Percentiles rank a stretch among this genome's conserved stretches.
Evolutionary conservation across 768 basidiomycete species (phyloP).

Genomic region (Termitomyces sp.): DNA sequence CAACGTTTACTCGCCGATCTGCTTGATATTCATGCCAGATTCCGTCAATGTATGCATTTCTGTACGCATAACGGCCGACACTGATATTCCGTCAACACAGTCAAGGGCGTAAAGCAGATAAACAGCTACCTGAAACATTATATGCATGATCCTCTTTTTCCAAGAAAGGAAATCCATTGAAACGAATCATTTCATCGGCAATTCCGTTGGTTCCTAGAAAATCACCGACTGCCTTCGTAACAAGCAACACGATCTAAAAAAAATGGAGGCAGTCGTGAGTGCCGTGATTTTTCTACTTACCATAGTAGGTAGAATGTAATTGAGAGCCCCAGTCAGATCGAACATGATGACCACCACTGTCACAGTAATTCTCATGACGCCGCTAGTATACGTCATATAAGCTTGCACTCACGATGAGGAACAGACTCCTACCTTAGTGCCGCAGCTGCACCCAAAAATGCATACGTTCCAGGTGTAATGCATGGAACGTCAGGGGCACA

Average conservation of each 20-base stretch:
- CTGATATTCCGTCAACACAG: slow-evolving; percentile 29
- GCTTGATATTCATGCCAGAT: slow-evolving; percentile 67
- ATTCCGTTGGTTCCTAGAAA: slow-evolving; percentile 91
- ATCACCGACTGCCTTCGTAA: slow-evolving; percentile 96
- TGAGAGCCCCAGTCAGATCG: slow-evolving; percentile 93
- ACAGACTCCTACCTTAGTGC: slow-evolving; percentile 62
- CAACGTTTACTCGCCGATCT: slow-evolving; percentile 63
- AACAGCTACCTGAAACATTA: slow-evolving; percentile 74
- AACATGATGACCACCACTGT: slow-evolving; percentile 99
- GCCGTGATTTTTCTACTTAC: slow-evolving; percentile 33
- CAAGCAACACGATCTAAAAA: slow-evolving; percentile 84
- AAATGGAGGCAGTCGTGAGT: slow-evolving; percentile 1
- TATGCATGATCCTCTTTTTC: slow-evolving; percentile 94
- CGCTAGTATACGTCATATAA: slow-evolving; percentile 40
- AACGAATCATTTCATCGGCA: slow-evolving; percentile 94
- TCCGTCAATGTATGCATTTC: slow-evolving; percentile 71
- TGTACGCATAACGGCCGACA: slow-evolving; percentile 86
- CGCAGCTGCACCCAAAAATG: slow-evolving; percentile 94
- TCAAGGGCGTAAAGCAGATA: background rate
- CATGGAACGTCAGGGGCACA: slow-evolving; percentile 93
- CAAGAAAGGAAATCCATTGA: slow-evolving; percentile 96
- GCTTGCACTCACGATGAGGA: background rate
- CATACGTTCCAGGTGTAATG: slow-evolving; percentile 98
- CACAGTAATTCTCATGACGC: slow-evolving; percentile 95
- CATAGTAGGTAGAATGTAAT: slow-evolving; percentile 98